Evolutionary conservation across 306 rosid genomes (phyloP).

Genomic region (Mucuna pruriens): DNA sequence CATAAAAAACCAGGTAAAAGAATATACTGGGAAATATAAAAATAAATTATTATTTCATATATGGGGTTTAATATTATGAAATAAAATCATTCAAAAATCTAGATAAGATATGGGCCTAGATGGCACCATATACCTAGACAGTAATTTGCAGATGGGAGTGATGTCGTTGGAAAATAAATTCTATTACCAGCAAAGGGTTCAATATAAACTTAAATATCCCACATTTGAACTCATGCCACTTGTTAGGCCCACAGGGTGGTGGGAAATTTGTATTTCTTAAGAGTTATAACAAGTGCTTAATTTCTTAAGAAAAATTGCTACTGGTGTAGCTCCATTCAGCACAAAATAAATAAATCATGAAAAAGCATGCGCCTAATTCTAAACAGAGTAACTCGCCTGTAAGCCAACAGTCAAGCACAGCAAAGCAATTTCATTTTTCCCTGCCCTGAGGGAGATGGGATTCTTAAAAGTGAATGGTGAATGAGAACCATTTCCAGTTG

Average conservation of each 20-base stretch:
- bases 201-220: background rate
- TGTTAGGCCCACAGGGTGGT: background rate
- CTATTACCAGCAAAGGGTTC: background rate
- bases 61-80: background rate
- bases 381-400: conserved; percentile 54
- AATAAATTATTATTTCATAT: background rate
- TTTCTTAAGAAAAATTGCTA: conserved; percentile 3
- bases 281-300: background rate
- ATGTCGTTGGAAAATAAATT: background rate
- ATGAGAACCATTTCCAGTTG: conserved; percentile 84
- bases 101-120: background rate
- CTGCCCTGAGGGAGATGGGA: conserved; percentile 72
- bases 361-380: conserved; percentile 21
- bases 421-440: conserved; percentile 84
- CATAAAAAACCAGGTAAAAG: background rate
- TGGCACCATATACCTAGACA: background rate
- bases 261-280: background rate
- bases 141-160: background rate
- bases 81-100: background rate
- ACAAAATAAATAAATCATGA: background rate
- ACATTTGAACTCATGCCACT: conserved; percentile 21
- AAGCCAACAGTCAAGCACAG: conserved; percentile 93
- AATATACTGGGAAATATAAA: background rate
- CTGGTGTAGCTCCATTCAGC: background rate
- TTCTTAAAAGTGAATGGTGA: conserved; percentile 63